Conservation (phyloP, 192 early-diverging fungal species). For the Thamnidium elegans region DNA sequence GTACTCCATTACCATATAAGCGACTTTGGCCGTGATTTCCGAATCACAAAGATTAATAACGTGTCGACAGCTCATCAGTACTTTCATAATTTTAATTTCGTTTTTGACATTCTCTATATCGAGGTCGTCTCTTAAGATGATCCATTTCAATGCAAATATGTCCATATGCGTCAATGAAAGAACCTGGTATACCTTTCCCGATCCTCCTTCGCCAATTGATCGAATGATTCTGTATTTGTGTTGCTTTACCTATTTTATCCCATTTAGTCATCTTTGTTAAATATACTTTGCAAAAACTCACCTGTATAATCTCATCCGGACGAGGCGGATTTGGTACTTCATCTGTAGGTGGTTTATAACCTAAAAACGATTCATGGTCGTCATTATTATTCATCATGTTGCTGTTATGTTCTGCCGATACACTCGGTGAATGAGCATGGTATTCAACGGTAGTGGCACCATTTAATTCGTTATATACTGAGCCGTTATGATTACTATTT, state of each 20-base stretch:
- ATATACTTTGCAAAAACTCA: background rate
- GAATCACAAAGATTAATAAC: constrained; percentile 80
- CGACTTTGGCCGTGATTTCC: constrained; percentile 53
- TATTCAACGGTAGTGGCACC: too few relatives aligned
- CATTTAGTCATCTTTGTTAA: background rate
- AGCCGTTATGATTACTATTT: too few relatives aligned
- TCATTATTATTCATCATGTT: too few relatives aligned
- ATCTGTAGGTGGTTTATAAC: too few relatives aligned
- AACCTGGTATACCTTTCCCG: constrained; percentile 88
- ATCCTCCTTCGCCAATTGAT: constrained; percentile 81
- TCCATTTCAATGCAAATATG: constrained; percentile 83
- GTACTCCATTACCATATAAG: constrained; percentile 70
- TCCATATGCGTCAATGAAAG: constrained; percentile 63
- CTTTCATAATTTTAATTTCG: constrained; percentile 76
- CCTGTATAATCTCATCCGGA: too few relatives aligned
- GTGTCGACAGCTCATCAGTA: constrained; percentile 58
- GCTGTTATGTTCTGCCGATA: too few relatives aligned
- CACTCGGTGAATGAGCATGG: too few relatives aligned
- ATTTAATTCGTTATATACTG: too few relatives aligned
- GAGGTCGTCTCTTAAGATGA: constrained; percentile 63
- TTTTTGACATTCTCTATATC: constrained; percentile 75
- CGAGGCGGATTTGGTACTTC: too few relatives aligned
- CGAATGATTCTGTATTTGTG: constrained; percentile 45
- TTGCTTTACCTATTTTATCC: constrained; percentile 40
- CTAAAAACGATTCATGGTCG: too few relatives aligned